phyloP scores from a whole-genome alignment of 768 basidiomycete species.

The Porpolomopsis calyptriformis region DNA sequence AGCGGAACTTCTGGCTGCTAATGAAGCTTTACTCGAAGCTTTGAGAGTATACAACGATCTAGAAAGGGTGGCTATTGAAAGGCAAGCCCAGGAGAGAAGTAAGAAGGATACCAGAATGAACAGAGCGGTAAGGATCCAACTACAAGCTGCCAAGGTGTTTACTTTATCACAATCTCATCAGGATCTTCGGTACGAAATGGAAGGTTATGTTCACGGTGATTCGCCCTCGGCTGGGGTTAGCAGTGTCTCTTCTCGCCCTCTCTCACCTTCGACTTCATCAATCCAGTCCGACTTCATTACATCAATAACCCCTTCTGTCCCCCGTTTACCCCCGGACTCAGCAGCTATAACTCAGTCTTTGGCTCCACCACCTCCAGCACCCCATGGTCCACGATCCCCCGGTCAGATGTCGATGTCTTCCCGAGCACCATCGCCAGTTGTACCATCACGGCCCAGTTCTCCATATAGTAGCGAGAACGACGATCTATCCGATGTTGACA shows the following conservation, averaged over 20 bases:
- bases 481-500: constrained; percentile 13
- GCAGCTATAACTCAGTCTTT: constrained; percentile 22
- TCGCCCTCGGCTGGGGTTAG: neutral
- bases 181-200: neutral
- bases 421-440: constrained; percentile 63
- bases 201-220: neutral
- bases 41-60: constrained; percentile 72
- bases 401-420: constrained; percentile 37
- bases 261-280: constrained; percentile 35
- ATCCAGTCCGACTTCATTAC: constrained; percentile 13
- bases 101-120: constrained; percentile 57
- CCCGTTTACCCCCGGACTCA: constrained; percentile 8
- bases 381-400: constrained; percentile 63
- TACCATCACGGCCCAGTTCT: constrained; percentile 14
- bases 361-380: constrained; percentile 57
- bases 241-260: constrained; percentile 29
- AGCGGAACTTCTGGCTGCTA: constrained; percentile 60
- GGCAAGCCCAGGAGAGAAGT: constrained; percentile 60
- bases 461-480: constrained; percentile 11
- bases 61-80: constrained; percentile 52
- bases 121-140: constrained; percentile 41
- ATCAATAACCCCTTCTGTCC: constrained; percentile 13
- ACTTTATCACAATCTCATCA: neutral
- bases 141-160: neutral
- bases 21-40: constrained; percentile 59